phyloP scores from a whole-genome alignment of 2,329 filamentous ascomycete species.

The Phoma herbarum region DNA sequence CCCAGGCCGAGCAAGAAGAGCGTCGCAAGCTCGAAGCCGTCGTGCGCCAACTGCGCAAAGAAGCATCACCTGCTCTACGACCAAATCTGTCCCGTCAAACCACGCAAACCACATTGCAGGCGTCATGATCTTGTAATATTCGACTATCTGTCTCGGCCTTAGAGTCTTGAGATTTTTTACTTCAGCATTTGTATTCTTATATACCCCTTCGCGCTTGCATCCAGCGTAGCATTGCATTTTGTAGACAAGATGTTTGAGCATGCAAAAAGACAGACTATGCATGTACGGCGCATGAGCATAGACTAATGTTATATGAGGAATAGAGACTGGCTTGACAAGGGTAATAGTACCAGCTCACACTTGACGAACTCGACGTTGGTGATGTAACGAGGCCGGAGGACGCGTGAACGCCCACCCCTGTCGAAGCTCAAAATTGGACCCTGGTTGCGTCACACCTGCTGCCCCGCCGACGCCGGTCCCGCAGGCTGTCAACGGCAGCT shows the following conservation, averaged over 20 bases:
- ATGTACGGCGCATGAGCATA: slow-evolving; percentile 15
- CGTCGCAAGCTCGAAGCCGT: slow-evolving; percentile 71
- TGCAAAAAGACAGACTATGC: slow-evolving; percentile 10
- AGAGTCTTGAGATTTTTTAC: background rate
- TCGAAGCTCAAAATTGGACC: slow-evolving; percentile 16
- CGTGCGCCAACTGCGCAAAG: slow-evolving; percentile 63
- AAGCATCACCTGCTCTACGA: slow-evolving; percentile 38
- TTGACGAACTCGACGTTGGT: background rate
- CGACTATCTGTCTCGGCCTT: background rate
- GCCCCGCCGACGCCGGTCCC: slow-evolving; percentile 17
- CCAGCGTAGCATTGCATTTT: slow-evolving; percentile 10
- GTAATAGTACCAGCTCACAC: background rate
- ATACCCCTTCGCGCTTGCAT: slow-evolving; percentile 21
- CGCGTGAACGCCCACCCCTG: slow-evolving; percentile 10
- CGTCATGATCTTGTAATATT: background rate
- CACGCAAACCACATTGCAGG: slow-evolving; percentile 9
- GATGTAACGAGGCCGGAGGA: background rate
- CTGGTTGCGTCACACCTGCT: slow-evolving; percentile 19
- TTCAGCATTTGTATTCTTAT: slow-evolving; percentile 22
- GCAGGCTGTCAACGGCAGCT: slow-evolving; percentile 18
- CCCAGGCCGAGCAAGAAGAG: slow-evolving; percentile 75
- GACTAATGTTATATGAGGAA: slow-evolving; percentile 17
- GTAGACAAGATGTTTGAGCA: slow-evolving; percentile 7
- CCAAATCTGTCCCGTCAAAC: slow-evolving; percentile 17
- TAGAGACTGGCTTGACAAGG: background rate